Conservation (phyloP, 352 stramenopile genomes). For the Blastocystis hominis region DNA sequence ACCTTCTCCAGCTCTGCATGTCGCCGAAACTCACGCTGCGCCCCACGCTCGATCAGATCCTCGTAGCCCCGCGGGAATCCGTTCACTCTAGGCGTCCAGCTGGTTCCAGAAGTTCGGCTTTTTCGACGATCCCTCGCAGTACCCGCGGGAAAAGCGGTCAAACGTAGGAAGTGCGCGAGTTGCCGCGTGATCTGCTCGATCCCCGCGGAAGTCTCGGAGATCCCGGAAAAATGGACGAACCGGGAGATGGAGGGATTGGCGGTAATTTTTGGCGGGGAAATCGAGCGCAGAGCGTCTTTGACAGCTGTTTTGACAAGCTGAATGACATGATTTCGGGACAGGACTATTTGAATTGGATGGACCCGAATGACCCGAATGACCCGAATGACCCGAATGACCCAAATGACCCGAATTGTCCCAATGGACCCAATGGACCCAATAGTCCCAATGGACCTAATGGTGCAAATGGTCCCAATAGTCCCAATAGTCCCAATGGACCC, state of each 20-base stretch:
- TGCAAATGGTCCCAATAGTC: no score
- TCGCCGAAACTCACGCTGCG: neutral
- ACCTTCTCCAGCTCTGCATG: neutral
- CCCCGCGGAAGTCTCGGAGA: neutral
- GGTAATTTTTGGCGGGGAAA: neutral
- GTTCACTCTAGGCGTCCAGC: neutral
- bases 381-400: no score
- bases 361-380: no score
- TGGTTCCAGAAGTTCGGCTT: conserved; percentile 38
- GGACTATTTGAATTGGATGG: neutral
- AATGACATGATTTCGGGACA: conserved; percentile 5
- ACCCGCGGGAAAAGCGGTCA: neutral
- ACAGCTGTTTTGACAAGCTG: conserved; percentile 23
- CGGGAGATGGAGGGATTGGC: neutral
- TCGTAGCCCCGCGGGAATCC: neutral
- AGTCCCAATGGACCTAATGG: no score
- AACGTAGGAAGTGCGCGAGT: neutral
- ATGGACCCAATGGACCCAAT: no score
- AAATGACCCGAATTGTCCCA: no score
- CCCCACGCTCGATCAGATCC: conserved; percentile 16
- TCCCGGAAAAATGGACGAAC: conserved; percentile 32
- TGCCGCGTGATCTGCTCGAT: neutral
- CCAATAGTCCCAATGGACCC: no score
- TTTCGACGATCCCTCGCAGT: neutral
- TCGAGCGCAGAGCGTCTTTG: neutral